Evolutionary conservation across 164 flowering plant genomes (phyloP), one percentile per base, ranked within the genome.

Genomic region (Houttuynia cordata): DNA sequence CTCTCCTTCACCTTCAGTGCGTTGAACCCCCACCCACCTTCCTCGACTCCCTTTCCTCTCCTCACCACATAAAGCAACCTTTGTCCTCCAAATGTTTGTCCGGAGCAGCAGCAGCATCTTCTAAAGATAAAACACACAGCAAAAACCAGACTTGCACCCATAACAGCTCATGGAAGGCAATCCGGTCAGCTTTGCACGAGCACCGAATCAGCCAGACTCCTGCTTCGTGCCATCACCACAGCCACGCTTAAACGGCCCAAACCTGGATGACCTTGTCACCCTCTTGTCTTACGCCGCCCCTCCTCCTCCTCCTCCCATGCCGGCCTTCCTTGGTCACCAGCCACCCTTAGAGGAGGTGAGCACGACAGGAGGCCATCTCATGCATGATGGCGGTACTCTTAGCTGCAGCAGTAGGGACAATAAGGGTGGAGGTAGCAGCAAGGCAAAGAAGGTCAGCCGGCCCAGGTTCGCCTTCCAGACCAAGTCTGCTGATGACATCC

Each of bases 381-480:
- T 59, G 14, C 7, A 57, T 56, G 30, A 13, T 30, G 20, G 8
- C 7, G n/a, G 20, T 25, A 10, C 34, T 57, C 10, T 22, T 37
- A 20, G 60, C 22, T 57, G 45, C 41, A 66, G 65, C 37, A 59
- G 66, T 10, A 57, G 41, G 15, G 54, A 42, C 4, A 66, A 57
- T 57, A 58, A 20, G 70, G 62, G 53, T 57, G 56, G 50, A 69
- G 60, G 1, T n/a, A n/a, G n/a, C 42, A 51, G 25, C 58, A 59
- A 37, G 61, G 61, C 3, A 58, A 45, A 59, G 66, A 83, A 80
- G 58, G 70, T 67, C 18, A 66, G 34, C 39, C 67, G 75, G 24
- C 89, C 87, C 0, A 76, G 89, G 80, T 78, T 86, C 54, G 87
- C 84, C 0, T 86, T 86, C 51, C 87, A 81, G 58, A 86, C 93